Conservation (phyloP, 306 rosid genomes). For the Dryas alaskensis region DNA sequence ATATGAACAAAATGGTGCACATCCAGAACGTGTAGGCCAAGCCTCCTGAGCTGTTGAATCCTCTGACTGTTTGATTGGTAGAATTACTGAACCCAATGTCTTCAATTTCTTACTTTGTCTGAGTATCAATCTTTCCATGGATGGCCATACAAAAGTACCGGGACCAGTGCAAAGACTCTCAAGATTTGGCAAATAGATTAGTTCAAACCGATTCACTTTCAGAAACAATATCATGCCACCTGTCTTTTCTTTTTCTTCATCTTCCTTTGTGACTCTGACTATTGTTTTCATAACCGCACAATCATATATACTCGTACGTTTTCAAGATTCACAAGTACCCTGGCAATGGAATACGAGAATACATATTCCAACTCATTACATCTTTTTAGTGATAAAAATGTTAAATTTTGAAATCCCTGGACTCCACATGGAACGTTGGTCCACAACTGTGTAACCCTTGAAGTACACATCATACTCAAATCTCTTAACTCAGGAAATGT, state of each 20-base stretch:
- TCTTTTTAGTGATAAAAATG: fast-evolving
- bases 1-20: too few relatives aligned
- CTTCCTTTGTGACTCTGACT: not conserved
- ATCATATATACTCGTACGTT: fast-evolving
- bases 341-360: not conserved
- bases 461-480: too few relatives aligned
- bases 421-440: not conserved
- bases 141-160: not conserved
- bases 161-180: not conserved
- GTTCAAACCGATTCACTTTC: not conserved
- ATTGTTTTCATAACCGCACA: not conserved
- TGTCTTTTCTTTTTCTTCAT: not conserved
- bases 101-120: fast-evolving
- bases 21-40: too few relatives aligned
- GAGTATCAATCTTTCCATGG: not conserved
- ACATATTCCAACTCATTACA: not conserved
- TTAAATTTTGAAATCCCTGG: not conserved
- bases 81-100: not conserved
- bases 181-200: fast-evolving
- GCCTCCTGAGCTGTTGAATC: not conserved
- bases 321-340: not conserved
- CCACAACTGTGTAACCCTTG: not conserved
- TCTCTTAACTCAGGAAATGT: too few relatives aligned
- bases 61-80: not conserved
- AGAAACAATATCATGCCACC: not conserved